Evolutionary conservation across 2,329 filamentous ascomycete genomes (phyloP), one percentile per base, ranked within the genome.

Genomic region (Ilyonectria robusta): DNA sequence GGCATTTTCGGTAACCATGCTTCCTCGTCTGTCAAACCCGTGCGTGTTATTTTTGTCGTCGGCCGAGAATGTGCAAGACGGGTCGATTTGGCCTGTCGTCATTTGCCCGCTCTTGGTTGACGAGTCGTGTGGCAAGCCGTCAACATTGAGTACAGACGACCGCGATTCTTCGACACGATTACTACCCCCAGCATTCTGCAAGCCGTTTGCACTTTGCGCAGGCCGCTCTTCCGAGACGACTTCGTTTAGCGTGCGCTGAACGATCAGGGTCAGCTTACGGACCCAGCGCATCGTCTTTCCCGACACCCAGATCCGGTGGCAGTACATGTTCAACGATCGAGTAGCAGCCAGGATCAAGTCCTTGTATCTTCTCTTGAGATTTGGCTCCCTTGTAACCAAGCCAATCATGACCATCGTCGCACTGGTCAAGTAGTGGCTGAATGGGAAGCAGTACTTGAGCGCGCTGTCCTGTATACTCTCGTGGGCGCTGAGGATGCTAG

Each of bases 271-370:
- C 10, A 71, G 60, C 29, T 55, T 70, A 10, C 62, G 66, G 2
- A 70, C 69, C 11, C 57, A 69, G 6, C 69, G 68, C 59, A 68
- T 68, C 69, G 70, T 70, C 59, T 71, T 71, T 1, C 69, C 69
- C 2, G 69, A 71, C 1, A 70, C 68, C 69, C 69, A 71, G 11
- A 62, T 65, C n/a, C 42, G 68, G 15, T 67, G 69, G n/a, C 65
- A 69, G 35, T 71, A 71, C 26, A 48, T 53, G 17, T 66, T 71
- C 33, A 71, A 33, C 26, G 58, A 71, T 5, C 62, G 69, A 0
- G 62, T 68, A 0, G 69, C 62, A 13, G 65, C 56, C 4, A 70
- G 6, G 2, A 61, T 59, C 0, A 71, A 44, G 13, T 5, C 50
- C 8, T 60, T 58, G 42, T 71, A 71, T 48, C 65, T 59, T 23